Evolutionary conservation across 148 eudicot species (phyloP), one percentile per base, ranked within the genome.

Genomic region (Vaccinium darrowii): DNA sequence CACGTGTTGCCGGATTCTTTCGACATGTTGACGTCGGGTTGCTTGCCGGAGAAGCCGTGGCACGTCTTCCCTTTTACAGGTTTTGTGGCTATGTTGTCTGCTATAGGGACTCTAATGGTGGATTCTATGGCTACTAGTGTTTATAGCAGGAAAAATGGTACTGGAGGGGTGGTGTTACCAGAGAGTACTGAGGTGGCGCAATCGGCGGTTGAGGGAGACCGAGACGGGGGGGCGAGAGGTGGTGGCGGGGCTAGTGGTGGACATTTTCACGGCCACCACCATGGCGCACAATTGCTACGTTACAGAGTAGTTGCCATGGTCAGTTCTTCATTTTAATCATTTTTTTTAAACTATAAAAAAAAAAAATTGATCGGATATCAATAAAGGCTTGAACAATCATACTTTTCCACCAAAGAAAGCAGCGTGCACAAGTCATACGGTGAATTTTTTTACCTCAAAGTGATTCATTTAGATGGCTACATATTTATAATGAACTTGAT

Each of bases 1-100:
- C 98, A 94, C 82, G 91, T 94, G 2, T 50, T 94, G 33, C 98
- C 95, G 4, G 95, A 94, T 62, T 89, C 93, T 0, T 89, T 88
- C 52, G 89, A 91, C 78, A 84, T 82, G 88, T 76, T 91, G 33
- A 62, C 85, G 53, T 89, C 91, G 0, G 16, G 18, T 6, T 91
- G 93, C 75, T 43, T 91, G 85, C 78, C 87, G 1, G 88, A 88
- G 7, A 82, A 83, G 3, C 93, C 91, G 0, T 91, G 93, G 93
- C 86, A 84, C 19, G 81, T 84, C 57, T 91, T 89, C 27, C 89
- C 93, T 4, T 86, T 91, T 78, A 81, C 89, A 3, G 89, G 89
- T 4, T 86, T 91, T 57, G 83, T 91, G 8, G 90, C 91, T 0
- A 89, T 89, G 92, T 58, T 91, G 9, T 89, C 93, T 0, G 91